Base-by-base conservation (phyloP, 2,329 filamentous ascomycete genomes). In the Pseudocercospora macadamiae region DNA sequence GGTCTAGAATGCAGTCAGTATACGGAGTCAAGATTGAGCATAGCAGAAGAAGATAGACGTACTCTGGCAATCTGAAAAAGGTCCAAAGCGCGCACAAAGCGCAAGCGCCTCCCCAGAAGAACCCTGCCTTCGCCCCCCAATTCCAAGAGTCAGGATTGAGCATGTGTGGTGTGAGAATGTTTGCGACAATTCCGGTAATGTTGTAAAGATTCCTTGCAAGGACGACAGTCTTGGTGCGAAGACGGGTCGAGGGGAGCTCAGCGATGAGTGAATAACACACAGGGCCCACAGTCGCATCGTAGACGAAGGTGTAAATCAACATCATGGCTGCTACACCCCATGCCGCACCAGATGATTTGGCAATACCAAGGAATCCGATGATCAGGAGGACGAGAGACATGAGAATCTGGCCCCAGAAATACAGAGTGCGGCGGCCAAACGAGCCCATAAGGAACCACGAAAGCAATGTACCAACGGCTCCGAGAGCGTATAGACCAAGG, bases 61-160 rank as follows among this genome's bases (percentile, higher is more conserved):
- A 48, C 65, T 79, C 77, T 1, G 78, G 78, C 1, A 79, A 63
- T 14, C 77, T 68, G 64, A 79, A 79, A 62, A 68, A 80, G 2
- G 71, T 72, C 78, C 77, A 81, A 4, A 76, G 42, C 8, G 74
- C 54, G 44, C 72, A 74, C 3, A 76, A 52, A 4, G 71, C 53
- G 39, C 69, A 70, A 4, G 72, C 68, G 9, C 73, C 75, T 6
- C 68, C 76, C 73, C 75, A 79, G 63, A 79, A 79, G 65, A 76
- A 79, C 14, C 55, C 64, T 14, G 61, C 55, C 30, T 60, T 64
- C 2, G 59, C 59, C n/a, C 59, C 59, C 61, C 61, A 65, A 10
- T 59, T 47, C 61, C 63, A 63, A 3, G 63, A 47, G 7, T 28
- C 36, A 5, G 69, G 69, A 3, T 73, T 68, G 10, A 73, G 61